Evolutionary conservation across 1,139 yeast genomes (phyloP), one percentile per base, ranked within the genome.

Genomic region (Yamadazyma atmosphaerica): DNA sequence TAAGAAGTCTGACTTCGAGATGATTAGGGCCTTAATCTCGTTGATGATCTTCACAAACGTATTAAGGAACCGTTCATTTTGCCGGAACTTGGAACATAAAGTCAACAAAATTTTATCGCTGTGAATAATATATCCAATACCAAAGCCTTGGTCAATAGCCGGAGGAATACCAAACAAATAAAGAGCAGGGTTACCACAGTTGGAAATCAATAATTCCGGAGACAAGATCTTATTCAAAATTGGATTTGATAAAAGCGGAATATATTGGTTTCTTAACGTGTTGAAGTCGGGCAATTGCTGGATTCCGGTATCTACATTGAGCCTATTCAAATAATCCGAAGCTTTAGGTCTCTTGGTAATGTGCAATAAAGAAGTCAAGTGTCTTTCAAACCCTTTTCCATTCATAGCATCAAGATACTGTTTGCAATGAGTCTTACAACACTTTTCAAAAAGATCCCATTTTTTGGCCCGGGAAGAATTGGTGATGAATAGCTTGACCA

Each of bases 111-210:
- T 66, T 35, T 64, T 65, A 49, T 83, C 88, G 42, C 74, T 75
- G 55, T 84, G 86, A 40, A 84, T 75, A 33, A 83, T 82, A 52
- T 85, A 85, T 0, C 90, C 92, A 32, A 84, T 72, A 11, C 90
- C 92, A 56, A 81, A 84, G 0, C 94, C 94, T 47, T 81, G 81
- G 36, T 85, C 80, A 17, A 74, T 69, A 0, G 88, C 86, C 1
- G 92, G 94, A 0, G 90, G 83, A 21, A 85, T 76, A 6, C 92
- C 92, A 65, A 85, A 85, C 13, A 81, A 64, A 34, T 77, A 75
- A 46, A 85, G 71, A 0, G 92, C 88, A 10, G 88, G 85, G 52
- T 83, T 85, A 14, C 94, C 94, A 63, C 94, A 85, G 55, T 85
- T 85, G 18, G 72, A 63, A 32, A 72, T 65, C 36, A 72, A 57